Base-by-base conservation (phyloP, 371 early-diverging fungal genomes). In the Mucor sp. region DNA sequence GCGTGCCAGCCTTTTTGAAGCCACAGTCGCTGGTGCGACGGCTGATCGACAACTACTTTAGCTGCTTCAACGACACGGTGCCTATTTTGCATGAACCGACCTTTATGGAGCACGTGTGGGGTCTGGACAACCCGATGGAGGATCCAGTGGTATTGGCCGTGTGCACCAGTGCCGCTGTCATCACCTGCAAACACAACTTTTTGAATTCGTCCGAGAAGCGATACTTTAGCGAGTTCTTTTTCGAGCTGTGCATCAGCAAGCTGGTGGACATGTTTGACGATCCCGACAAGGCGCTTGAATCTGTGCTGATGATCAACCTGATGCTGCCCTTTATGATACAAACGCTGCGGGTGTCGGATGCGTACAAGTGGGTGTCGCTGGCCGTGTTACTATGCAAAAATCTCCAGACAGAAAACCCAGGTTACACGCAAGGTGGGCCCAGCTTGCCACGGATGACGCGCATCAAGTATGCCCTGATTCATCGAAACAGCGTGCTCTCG, bases 241-340 rank as follows among this genome's bases (percentile, higher is more conserved):
- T 62, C 32, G 21, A 58, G 3, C 50, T 19, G 19, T 39, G 55
- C 17, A 62, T 65, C 35, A 55, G 62, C 3, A 58, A 33, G 12
- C 28, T 72, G 0, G 27, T 62, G 1, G 65, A 68, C 4, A 72
- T 65, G 27, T 72, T 62, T 47, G 68, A 68, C 44, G 72, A 72
- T 19, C 68, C 66, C 0, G 59, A 68, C 9, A n/a, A 35, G 6
- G 27, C 25, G 15, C 30, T 72, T 9, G 72, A 72, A 60, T 48
- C 68, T 17, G 28, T 72, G 3, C 17, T 72, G 6, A 28, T 44
- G 0, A 43, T 62, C 21, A 72, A 68, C 39, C 14, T 64, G 6
- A 15, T 72, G 21, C 62, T 35, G 28, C 14, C 41, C 0, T 72
- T 72, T 28, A 61, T 55, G 30, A 9, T 62, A 2, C 12, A 23